Base-by-base conservation (phyloP, 1,139 yeast species). In the Candida tunisiensis region DNA sequence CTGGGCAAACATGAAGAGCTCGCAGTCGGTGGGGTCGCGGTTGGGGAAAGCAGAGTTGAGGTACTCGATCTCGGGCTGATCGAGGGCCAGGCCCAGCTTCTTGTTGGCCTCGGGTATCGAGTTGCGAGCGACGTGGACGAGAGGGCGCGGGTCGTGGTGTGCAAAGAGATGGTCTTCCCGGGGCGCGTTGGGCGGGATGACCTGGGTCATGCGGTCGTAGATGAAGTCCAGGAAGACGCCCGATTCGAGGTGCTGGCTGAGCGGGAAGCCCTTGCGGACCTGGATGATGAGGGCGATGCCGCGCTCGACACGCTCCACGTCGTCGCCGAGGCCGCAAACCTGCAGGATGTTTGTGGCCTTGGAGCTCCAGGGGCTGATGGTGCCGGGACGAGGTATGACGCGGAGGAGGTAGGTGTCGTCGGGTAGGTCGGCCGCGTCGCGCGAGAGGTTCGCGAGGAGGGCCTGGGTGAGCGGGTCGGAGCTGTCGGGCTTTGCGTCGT, bases 301-400 rank as follows among this genome's bases (percentile, higher is more conserved):
- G 45, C 98, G 70, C 60, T 91, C 99, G 31, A 91, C 73, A 41
- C 98, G 68, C 44, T 71, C 78, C 25, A 88, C 63, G 34, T 63
- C 65, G 10, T 62, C 62, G 23, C 63, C 65, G 34, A 88, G 64
- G 5, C 95, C 95, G 57, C 95, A 82, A 28, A 79, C 92, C 32
- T 71, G 70, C 28, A 91, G 69, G 40, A 91, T 91, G 53, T 88
- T 88, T 25, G 98, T 85, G 20, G 99, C 99, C 57, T 91, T 91
- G 11, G 98, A 85, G 11, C 95, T 82, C 99, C 99, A 91, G 19
- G 98, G 98, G 15, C 96, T 85, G 39, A 88, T 83, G 15, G 98
- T 88, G 34, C 98, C 98, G 7, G 88, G 63, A 52, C 98, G 71
- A 25, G 99, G 98, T 32, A 85, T 63, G 31, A 91, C 65, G 49